These are phyloP conservation scores for Mariannaea elegans DNA, from an alignment of 2,329 filamentous ascomycete species.

Conservation along the genomic window DNA sequence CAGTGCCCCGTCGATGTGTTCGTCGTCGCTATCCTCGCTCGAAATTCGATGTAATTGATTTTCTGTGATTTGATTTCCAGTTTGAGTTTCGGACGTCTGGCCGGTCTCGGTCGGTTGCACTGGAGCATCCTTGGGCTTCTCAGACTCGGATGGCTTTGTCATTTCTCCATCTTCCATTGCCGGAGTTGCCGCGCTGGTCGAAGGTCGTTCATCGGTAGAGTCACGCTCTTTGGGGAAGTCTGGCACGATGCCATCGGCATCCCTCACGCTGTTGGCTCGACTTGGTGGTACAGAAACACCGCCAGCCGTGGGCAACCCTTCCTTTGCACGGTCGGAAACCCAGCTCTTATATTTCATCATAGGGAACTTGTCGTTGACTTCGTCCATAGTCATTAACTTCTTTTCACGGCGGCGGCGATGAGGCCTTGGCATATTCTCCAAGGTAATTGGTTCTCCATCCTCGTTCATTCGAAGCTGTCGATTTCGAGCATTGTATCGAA, in stretches of 20 bases:
- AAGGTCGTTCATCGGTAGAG: conserved; percentile 53
- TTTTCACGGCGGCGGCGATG: conserved; percentile 92
- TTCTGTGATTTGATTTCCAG: conserved; percentile 32
- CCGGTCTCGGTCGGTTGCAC: conserved; percentile 28
- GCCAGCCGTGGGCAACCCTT: conserved; percentile 84
- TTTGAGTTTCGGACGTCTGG: conserved; percentile 37
- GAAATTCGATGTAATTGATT: conserved; percentile 50
- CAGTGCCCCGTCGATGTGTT: conserved; percentile 83
- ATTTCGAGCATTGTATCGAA: conserved; percentile 95
- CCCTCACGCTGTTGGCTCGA: conserved; percentile 76
- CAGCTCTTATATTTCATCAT: conserved; percentile 96
- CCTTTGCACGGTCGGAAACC: conserved; percentile 82
- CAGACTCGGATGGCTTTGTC: conserved; percentile 26
- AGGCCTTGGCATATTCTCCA: conserved; percentile 84
- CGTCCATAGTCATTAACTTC: conserved; percentile 99
- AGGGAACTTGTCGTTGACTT: conserved; percentile 97
- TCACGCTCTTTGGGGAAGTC: conserved; percentile 56
- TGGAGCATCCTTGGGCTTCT: conserved; percentile 33
- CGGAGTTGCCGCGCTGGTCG: conserved; percentile 33
- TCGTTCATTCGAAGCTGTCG: conserved; percentile 79
- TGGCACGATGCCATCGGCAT: conserved; percentile 66
- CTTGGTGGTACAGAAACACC: conserved; percentile 82
- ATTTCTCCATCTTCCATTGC: conserved; percentile 30
- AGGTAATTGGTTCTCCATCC: conserved; percentile 87
- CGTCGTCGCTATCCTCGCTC: conserved; percentile 70